Percentiles rank a stretch among this genome's conserved stretches.
Conservation (phyloP, 75 land plant species). For the Picea sitchensis region DNA sequence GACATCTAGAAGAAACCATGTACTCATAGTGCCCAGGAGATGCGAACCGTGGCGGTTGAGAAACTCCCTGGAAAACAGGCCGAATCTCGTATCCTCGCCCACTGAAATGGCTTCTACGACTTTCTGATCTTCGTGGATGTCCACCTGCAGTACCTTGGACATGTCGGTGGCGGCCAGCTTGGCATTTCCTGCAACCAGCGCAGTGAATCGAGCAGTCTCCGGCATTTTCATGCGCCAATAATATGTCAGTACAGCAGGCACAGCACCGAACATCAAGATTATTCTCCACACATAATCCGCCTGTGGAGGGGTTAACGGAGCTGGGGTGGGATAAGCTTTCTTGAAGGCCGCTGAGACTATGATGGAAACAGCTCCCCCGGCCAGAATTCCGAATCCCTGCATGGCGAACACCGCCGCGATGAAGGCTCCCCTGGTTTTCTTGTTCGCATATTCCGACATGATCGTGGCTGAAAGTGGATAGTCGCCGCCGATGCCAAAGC, state of each 20-base stretch:
- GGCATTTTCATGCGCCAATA: constrained; percentile 55
- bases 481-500: constrained; percentile 55
- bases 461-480: constrained; percentile 44
- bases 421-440: constrained; percentile 42
- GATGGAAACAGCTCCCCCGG: constrained; percentile 45
- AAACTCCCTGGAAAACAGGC: too few species aligned
- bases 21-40: too few species aligned
- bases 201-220: constrained; percentile 62
- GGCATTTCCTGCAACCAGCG: constrained; percentile 38
- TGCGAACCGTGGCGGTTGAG: too few species aligned
- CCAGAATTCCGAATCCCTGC: constrained; percentile 60
- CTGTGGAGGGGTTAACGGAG: constrained; percentile 21
- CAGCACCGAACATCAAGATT: constrained; percentile 37
- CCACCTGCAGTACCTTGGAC: constrained; percentile 28
- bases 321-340: constrained; percentile 9
- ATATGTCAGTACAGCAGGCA: constrained; percentile 42
- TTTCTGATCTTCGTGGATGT: constrained; percentile 5
- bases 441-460: constrained; percentile 47
- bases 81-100: too few species aligned
- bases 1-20: too few species aligned
- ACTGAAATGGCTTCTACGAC: too few species aligned
- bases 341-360: constrained; percentile 28
- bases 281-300: constrained; percentile 43
- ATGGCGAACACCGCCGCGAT: constrained; percentile 51
- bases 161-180: constrained; percentile 51